These are phyloP conservation scores for Helotiales sp. DNA, from an alignment of 2,329 filamentous ascomycete genomes.

Conservation along the genomic window DNA sequence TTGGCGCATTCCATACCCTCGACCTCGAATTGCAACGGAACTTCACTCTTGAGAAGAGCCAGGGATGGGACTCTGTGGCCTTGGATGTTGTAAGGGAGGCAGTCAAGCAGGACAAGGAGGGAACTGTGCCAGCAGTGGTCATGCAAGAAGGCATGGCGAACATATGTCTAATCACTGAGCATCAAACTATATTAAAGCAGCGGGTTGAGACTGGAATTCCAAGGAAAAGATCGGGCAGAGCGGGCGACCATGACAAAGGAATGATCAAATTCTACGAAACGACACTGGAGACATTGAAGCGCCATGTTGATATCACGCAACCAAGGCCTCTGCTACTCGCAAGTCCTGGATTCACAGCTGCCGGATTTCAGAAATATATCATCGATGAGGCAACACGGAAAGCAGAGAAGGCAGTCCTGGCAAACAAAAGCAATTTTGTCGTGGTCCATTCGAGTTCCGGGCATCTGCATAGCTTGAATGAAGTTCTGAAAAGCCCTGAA, in stretches of 20 bases:
- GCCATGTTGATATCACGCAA: constrained; percentile 75
- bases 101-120: constrained; percentile 76
- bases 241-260: constrained; percentile 70
- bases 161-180: constrained; percentile 81
- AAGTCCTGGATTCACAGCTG: constrained; percentile 85
- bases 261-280: constrained; percentile 80
- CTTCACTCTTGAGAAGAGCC: constrained; percentile 84
- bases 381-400: constrained; percentile 63
- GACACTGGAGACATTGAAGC: constrained; percentile 74
- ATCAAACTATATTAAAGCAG: constrained; percentile 77
- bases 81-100: constrained; percentile 79
- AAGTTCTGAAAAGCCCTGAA: constrained; percentile 81
- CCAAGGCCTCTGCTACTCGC: constrained; percentile 80
- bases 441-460: constrained; percentile 86
- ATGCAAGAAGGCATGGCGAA: constrained; percentile 90
- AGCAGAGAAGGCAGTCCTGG: constrained; percentile 71
- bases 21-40: constrained; percentile 87
- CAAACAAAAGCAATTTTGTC: constrained; percentile 64
- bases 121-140: constrained; percentile 85
- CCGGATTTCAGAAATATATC: constrained; percentile 78
- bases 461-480: constrained; percentile 84
- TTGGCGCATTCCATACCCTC: constrained; percentile 72
- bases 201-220: constrained; percentile 69
- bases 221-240: constrained; percentile 66
- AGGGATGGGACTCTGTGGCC: constrained; percentile 90